Conservation (phyloP, 352 stramenopile species). For the Globisporangium takayamanum region DNA sequence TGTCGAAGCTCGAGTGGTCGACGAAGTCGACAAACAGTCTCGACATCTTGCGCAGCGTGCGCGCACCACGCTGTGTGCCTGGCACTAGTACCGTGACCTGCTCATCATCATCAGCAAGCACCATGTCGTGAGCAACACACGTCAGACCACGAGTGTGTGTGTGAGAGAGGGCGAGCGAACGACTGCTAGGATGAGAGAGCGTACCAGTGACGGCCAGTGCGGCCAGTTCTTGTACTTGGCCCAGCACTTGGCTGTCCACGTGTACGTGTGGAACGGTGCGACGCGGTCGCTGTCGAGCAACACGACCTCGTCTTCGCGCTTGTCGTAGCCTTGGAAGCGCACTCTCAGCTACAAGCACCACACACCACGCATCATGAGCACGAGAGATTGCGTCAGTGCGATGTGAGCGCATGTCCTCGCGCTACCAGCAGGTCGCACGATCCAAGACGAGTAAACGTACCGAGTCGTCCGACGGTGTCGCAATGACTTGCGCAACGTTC, state of each 20-base stretch:
- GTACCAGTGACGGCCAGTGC: slow-evolving; percentile 62
- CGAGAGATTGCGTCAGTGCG: no score
- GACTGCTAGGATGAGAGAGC: background rate
- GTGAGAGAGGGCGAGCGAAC: background rate
- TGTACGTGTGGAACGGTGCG: slow-evolving; percentile 72
- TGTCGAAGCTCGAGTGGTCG: slow-evolving; percentile 34
- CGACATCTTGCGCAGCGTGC: slow-evolving; percentile 30
- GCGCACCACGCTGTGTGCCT: slow-evolving; percentile 30
- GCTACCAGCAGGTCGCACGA: no score
- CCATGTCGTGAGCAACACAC: no score
- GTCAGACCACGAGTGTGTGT: no score
- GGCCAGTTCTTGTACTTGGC: slow-evolving; percentile 79
- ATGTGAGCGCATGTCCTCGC: no score
- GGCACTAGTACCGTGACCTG: slow-evolving; percentile 62
- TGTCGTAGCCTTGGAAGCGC: slow-evolving; percentile 58
- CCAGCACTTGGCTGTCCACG: slow-evolving; percentile 74
- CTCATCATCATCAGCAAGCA: background rate
- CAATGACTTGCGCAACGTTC: slow-evolving; percentile 14
- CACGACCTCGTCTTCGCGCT: slow-evolving; percentile 55
- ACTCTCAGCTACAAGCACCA: slow-evolving; percentile 35
- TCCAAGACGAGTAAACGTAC: background rate
- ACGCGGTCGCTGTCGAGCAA: slow-evolving; percentile 45
- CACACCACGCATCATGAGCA: background rate
- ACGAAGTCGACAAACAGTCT: slow-evolving; percentile 54
- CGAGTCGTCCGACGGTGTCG: slow-evolving; percentile 4